These are phyloP conservation scores for Chlorella sorokiniana DNA, from an alignment of 139 green algal species.

Conservation along the genomic window DNA sequence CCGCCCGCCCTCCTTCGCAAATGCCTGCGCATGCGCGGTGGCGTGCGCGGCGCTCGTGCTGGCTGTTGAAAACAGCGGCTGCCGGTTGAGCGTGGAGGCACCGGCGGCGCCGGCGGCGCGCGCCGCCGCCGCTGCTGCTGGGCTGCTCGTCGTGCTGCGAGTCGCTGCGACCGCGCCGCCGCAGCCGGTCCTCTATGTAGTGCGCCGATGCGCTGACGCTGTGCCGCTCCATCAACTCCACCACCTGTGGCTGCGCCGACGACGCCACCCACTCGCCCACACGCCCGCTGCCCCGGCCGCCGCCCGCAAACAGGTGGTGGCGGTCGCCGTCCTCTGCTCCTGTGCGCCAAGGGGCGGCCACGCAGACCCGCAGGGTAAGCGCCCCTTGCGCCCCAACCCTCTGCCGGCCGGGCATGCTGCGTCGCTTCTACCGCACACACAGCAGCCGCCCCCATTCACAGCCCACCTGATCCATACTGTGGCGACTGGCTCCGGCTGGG, in stretches of 20 bases:
- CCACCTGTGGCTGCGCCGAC: conserved; percentile 29
- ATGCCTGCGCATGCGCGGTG: not conserved
- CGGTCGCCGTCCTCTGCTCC: conserved; percentile 3
- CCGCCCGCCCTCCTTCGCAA: conserved; percentile 17
- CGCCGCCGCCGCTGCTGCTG: conserved; percentile 17
- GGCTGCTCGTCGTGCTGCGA: conserved; percentile 9
- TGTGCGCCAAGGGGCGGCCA: not conserved
- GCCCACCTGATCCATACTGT: conserved; percentile 27
- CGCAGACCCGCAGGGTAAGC: too few species aligned
- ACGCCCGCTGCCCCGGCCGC: not conserved
- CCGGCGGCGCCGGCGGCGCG: not conserved
- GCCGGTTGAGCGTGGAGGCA: not conserved
- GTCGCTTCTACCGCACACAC: not conserved
- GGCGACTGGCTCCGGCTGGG: conserved; percentile 16
- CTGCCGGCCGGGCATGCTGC: not conserved
- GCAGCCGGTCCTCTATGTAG: conserved; percentile 27
- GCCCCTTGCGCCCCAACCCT: too few species aligned
- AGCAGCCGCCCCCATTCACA: not conserved
- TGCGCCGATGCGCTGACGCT: not conserved
- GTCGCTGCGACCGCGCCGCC: conserved; percentile 28
- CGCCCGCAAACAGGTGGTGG: conserved; percentile 24
- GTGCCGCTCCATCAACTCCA: conserved; percentile 46
- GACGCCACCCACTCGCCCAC: conserved; percentile 1
- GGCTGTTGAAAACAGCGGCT: not conserved
- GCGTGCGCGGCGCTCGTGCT: not conserved